Evolutionary conservation across 768 basidiomycete species (phyloP).

Genomic region (Suillus bovinus): DNA sequence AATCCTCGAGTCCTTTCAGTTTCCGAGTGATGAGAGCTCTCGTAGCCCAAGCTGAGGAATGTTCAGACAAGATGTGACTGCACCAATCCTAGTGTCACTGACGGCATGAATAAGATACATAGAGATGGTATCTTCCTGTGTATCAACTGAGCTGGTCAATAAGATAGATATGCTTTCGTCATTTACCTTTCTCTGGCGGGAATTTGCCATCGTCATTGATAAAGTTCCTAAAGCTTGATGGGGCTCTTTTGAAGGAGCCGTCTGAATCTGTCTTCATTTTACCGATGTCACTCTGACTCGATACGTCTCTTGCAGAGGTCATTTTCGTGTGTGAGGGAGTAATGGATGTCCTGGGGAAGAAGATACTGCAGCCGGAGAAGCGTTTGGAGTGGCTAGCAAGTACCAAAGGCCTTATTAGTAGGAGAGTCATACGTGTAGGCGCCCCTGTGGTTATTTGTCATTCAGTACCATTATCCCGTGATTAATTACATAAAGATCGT

Average conservation of each 20-base stretch:
- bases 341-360: not conserved
- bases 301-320: conserved; percentile 33
- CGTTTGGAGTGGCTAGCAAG: conserved; percentile 15
- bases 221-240: conserved; percentile 52
- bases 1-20: conserved; percentile 87
- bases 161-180: not conserved
- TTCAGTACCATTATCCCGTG: too few species aligned
- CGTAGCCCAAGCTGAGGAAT: conserved; percentile 81
- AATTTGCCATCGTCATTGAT: conserved; percentile 62
- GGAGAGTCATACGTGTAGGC: conserved; percentile 20
- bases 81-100: conserved; percentile 27
- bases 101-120: conserved; percentile 88
- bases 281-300: conserved; percentile 50
- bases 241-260: conserved; percentile 65
- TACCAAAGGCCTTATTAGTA: not conserved
- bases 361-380: conserved; percentile 9
- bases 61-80: not conserved
- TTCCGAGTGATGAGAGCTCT: conserved; percentile 85
- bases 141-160: not conserved
- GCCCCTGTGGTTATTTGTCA: too few species aligned
- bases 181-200: conserved; percentile 70
- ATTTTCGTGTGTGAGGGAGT: conserved; percentile 22
- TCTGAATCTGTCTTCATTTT: conserved; percentile 55
- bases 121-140: conserved; percentile 87
- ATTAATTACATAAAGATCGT: too few species aligned